Percentiles rank a stretch among this genome's conserved stretches.
phyloP scores from a whole-genome alignment of 1,284 basidiomycete genomes.

The Sphagnurus paluster region DNA sequence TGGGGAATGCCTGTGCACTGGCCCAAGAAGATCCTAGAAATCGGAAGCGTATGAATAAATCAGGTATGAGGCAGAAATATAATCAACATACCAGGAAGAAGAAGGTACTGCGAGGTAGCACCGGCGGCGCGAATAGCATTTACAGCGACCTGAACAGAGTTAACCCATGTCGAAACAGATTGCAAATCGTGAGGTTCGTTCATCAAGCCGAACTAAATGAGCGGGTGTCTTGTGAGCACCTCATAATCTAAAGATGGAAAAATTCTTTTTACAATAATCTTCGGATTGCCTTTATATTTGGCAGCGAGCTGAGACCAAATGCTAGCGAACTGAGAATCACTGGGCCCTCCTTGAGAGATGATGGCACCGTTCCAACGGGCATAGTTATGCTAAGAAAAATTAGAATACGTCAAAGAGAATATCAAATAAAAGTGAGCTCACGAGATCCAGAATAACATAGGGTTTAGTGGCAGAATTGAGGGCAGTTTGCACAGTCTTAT shows the following conservation, averaged over 20 bases:
- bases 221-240: no score
- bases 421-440: conserved; percentile 9
- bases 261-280: conserved; percentile 41
- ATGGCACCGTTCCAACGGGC: conserved; percentile 50
- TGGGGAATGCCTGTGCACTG: conserved; percentile 49
- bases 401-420: neutral
- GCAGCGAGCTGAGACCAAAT: conserved; percentile 55
- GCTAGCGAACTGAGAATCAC: conserved; percentile 48
- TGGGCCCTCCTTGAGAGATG: conserved; percentile 55
- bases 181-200: conserved; percentile 54
- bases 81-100: conserved; percentile 40
- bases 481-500: conserved; percentile 49
- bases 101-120: conserved; percentile 43
- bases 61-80: no score
- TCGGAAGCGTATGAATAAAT: no score
- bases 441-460: conserved; percentile 54
- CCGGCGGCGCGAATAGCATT: conserved; percentile 51
- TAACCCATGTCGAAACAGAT: conserved; percentile 42
- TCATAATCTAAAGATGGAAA: no score
- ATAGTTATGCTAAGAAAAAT: conserved; percentile 42
- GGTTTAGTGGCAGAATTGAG: conserved; percentile 39
- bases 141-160: conserved; percentile 46
- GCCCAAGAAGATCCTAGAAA: conserved; percentile 32
- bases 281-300: conserved; percentile 47
- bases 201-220: conserved; percentile 49